A percentile compares a stretch with the other conserved stretches of the same genome.
Evolutionary conservation across 1,139 yeast species (phyloP).

Genomic region (Yamadazyma kanchanaburiensis): DNA sequence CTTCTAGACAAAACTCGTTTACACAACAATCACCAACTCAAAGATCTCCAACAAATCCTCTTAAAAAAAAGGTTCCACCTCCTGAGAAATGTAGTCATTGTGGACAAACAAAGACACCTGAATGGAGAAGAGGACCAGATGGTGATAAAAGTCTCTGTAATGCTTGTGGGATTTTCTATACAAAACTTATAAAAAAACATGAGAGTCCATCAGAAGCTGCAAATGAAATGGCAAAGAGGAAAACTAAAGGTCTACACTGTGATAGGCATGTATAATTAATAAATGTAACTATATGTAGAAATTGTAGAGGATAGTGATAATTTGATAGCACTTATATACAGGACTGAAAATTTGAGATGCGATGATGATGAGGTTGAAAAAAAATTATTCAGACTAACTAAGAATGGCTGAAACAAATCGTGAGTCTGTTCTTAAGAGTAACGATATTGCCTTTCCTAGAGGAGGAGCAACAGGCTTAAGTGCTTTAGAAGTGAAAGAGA

Average conservation of each 20-base stretch:
- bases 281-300: background rate
- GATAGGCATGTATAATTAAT: slow-evolving; percentile 12
- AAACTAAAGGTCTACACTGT: slow-evolving; percentile 14
- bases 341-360: slow-evolving; percentile 3
- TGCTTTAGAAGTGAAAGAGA: slow-evolving; percentile 88
- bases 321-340: slow-evolving; percentile 3
- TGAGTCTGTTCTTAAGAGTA: slow-evolving; percentile 27
- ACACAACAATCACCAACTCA: too few relatives aligned
- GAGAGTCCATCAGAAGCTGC: slow-evolving; percentile 26
- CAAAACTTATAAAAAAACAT: slow-evolving; percentile 24
- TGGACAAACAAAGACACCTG: slow-evolving; percentile 35
- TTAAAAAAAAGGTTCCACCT: background rate
- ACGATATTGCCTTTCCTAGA: slow-evolving; percentile 86
- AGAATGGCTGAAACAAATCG: slow-evolving; percentile 7
- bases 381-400: slow-evolving; percentile 3
- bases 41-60: too few relatives aligned
- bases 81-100: slow-evolving; percentile 24
- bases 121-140: slow-evolving; percentile 46
- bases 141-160: slow-evolving; percentile 44
- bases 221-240: slow-evolving; percentile 23
- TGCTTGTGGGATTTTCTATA: slow-evolving; percentile 44
- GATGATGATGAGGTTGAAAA: slow-evolving; percentile 7
- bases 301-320: background rate
- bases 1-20: too few relatives aligned
- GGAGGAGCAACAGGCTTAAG: slow-evolving; percentile 88